Evolutionary conservation across 129 eudicot genomes (phyloP).

Genomic region (Daucus carota): DH1_v3.0 NC_030386.2:32969001-32969500

Average conservation of each 20-base stretch:
- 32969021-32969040: slow-evolving; percentile 27
- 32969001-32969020: slow-evolving; percentile 29
- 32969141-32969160: slow-evolving; percentile 70
- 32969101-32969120: slow-evolving; percentile 46
- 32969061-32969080: slow-evolving; percentile 35
- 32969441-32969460: background rate
- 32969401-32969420: background rate
- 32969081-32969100: slow-evolving; percentile 28
- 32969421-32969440: slow-evolving; percentile 11
- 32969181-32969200: slow-evolving; percentile 70
- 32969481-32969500: no score
- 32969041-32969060: slow-evolving; percentile 53
- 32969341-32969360: background rate
- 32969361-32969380: background rate
- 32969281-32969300: background rate
- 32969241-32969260: background rate
- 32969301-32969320: background rate
- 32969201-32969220: slow-evolving; percentile 66
- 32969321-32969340: background rate
- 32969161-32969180: slow-evolving; percentile 66
- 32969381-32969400: slow-evolving; percentile 5
- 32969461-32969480: background rate
- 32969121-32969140: slow-evolving; percentile 40
- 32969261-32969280: background rate
- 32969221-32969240: background rate